Evolutionary conservation across 164 flowering plant genomes (phyloP).

Genomic region (Buxus sempervirens): DNA sequence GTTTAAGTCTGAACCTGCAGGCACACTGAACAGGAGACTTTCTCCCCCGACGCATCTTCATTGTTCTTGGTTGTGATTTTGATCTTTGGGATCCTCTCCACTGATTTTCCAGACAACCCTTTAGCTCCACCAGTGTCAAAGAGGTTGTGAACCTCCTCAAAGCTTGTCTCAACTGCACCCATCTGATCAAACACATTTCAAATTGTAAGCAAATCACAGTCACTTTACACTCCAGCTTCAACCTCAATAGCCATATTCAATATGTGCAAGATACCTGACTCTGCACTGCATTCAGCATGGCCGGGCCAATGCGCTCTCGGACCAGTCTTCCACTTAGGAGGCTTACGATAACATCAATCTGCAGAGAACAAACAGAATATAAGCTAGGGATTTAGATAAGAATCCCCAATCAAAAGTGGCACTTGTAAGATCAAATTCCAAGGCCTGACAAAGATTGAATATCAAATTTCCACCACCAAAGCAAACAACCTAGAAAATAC

Average conservation of each 20-base stretch:
- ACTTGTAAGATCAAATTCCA: not conserved
- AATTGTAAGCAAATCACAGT: slow-evolving; percentile 10
- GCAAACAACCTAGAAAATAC: not conserved
- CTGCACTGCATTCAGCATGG: slow-evolving; percentile 90
- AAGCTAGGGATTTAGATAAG: not conserved
- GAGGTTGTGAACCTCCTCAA: slow-evolving; percentile 61
- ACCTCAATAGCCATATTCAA: not conserved
- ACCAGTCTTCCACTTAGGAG: slow-evolving; percentile 90
- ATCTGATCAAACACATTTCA: slow-evolving; percentile 43
- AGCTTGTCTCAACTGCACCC: slow-evolving; percentile 68
- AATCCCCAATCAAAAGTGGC: too few species aligned
- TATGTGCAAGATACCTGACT: slow-evolving; percentile 60
- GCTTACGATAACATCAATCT: slow-evolving; percentile 87
- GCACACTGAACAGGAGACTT: slow-evolving; percentile 82
- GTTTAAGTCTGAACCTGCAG: slow-evolving; percentile 52
- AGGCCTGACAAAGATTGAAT: not conserved
- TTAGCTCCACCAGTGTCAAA: slow-evolving; percentile 68
- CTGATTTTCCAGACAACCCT: slow-evolving; percentile 64
- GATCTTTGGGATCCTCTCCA: slow-evolving; percentile 75
- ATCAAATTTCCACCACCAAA: not conserved
- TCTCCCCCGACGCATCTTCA: slow-evolving; percentile 73
- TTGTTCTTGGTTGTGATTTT: slow-evolving; percentile 49
- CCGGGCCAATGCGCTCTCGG: slow-evolving; percentile 86
- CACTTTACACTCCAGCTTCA: not conserved
- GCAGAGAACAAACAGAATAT: slow-evolving; percentile 4